Conservation (phyloP, 306 rosid genomes). For the Malus sylvestris region DNA sequence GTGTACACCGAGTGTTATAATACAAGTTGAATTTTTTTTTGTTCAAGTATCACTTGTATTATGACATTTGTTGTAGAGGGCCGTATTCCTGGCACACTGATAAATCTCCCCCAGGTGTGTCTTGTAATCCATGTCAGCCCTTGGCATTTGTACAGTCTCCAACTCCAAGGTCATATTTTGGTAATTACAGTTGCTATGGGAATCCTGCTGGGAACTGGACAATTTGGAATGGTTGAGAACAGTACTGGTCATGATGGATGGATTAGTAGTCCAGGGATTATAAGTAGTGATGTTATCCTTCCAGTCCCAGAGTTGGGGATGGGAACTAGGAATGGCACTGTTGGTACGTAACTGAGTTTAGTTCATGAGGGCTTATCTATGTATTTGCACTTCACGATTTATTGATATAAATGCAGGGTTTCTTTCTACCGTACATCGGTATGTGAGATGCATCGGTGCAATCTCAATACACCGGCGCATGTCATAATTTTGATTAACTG, state of each 20-base stretch:
- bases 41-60: too few relatives aligned
- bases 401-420: not conserved
- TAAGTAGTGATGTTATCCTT: not conserved
- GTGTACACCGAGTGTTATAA: too few relatives aligned
- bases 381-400: not conserved
- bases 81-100: too few relatives aligned
- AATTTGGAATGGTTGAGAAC: not conserved
- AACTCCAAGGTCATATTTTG: not conserved
- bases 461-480: too few relatives aligned
- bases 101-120: not conserved
- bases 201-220: not conserved
- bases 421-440: too few relatives aligned
- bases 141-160: not conserved
- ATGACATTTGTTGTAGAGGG: too few relatives aligned
- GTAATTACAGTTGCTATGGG: not conserved
- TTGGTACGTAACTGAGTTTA: not conserved
- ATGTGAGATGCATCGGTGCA: too few relatives aligned
- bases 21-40: too few relatives aligned
- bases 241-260: not conserved
- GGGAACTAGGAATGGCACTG: conserved; percentile 1
- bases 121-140: not conserved
- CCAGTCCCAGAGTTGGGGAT: not conserved
- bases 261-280: not conserved
- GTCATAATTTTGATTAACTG: too few relatives aligned
- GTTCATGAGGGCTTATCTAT: not conserved